Conservation (phyloP, 495 filamentous ascomycete species). For the Podospora anserina region DNA sequence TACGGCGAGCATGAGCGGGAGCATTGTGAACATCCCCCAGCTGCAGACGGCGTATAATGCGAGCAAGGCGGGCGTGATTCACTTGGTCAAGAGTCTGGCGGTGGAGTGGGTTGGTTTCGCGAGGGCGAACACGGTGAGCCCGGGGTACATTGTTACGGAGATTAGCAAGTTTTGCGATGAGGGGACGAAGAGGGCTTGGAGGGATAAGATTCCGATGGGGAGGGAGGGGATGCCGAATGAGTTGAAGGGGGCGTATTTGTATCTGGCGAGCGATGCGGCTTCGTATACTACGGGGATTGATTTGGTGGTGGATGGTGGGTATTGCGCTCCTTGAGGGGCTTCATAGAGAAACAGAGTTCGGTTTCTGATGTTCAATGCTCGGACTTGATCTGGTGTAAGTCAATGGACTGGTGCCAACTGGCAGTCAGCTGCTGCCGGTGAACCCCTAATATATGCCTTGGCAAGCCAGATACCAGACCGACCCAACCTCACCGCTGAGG, state of each 20-base stretch:
- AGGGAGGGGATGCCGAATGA: slow-evolving; percentile 70
- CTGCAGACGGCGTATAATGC: slow-evolving; percentile 84
- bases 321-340: slow-evolving; percentile 40
- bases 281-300: slow-evolving; percentile 83
- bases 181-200: slow-evolving; percentile 72
- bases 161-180: slow-evolving; percentile 69
- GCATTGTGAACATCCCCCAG: slow-evolving; percentile 87
- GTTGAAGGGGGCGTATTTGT: slow-evolving; percentile 86
- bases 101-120: slow-evolving; percentile 88
- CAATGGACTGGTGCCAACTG: not conserved
- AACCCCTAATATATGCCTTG: not conserved
- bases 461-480: not conserved
- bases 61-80: slow-evolving; percentile 79
- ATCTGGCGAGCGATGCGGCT: slow-evolving; percentile 77
- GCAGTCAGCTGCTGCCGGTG: not conserved
- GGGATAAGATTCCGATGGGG: slow-evolving; percentile 81
- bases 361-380: slow-evolving; percentile 10
- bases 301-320: slow-evolving; percentile 70
- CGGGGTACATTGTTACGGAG: slow-evolving; percentile 84
- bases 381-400: not conserved
- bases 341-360: not conserved
- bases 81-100: slow-evolving; percentile 79
- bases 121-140: slow-evolving; percentile 75
- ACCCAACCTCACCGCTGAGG: not conserved
- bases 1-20: slow-evolving; percentile 77